phyloP scores from a whole-genome alignment of 2,329 filamentous ascomycete species.

The Scedosporium apiospermum region DNA sequence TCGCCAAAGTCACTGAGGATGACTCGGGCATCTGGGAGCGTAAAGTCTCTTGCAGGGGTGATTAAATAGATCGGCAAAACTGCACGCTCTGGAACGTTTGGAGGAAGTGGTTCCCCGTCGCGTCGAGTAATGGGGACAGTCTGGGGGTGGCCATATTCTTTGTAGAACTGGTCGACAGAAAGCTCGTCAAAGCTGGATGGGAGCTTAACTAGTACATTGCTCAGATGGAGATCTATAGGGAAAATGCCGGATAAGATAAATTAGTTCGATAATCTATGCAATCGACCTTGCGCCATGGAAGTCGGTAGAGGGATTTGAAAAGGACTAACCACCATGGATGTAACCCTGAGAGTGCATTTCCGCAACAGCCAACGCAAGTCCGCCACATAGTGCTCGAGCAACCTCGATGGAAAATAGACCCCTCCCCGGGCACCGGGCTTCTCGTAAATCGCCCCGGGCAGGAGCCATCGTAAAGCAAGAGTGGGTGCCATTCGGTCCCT shows the following conservation, averaged over 20 bases:
- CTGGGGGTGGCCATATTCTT: constrained; percentile 19
- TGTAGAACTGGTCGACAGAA: constrained; percentile 20
- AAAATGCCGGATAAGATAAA: neutral
- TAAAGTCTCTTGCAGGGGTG: constrained; percentile 18
- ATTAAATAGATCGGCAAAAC: constrained; percentile 14
- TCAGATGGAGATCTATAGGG: constrained; percentile 16
- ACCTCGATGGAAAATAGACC: neutral
- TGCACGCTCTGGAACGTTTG: constrained; percentile 17
- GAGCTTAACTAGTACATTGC: constrained; percentile 13
- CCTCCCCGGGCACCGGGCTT: neutral
- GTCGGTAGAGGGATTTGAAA: neutral
- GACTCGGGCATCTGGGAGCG: constrained; percentile 16
- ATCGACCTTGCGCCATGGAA: neutral
- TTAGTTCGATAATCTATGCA: neutral
- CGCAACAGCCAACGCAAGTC: neutral
- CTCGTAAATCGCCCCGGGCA: neutral
- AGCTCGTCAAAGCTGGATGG: constrained; percentile 14
- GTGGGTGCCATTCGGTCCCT: neutral
- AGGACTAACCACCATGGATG: neutral
- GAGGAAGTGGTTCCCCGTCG: constrained; percentile 15
- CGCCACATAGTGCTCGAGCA: neutral
- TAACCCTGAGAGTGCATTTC: neutral
- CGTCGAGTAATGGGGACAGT: constrained; percentile 15
- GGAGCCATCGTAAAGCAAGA: neutral
- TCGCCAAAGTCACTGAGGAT: constrained; percentile 26